These are phyloP conservation scores for Wilcoxina mikolae DNA, from an alignment of 495 filamentous ascomycete species.

Conservation along the genomic window DNA sequence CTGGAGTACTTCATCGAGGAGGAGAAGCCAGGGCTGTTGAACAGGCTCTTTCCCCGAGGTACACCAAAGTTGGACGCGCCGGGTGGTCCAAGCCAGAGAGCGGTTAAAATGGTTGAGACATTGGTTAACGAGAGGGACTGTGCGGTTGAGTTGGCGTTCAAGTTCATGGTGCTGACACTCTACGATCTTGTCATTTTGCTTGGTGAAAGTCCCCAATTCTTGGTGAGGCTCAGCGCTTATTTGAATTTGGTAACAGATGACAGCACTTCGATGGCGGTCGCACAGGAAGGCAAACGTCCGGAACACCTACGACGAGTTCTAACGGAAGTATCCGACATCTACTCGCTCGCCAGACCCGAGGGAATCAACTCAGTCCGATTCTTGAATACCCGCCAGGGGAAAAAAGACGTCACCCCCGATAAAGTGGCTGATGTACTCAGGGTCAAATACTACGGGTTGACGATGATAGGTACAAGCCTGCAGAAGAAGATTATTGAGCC, in stretches of 20 bases:
- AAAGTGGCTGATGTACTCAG: constrained; percentile 39
- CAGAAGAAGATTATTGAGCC: background rate
- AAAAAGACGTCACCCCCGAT: constrained; percentile 42
- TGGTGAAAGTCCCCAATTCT: background rate
- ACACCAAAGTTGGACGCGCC: background rate
- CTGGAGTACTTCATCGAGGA: background rate
- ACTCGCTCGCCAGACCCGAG: constrained; percentile 49
- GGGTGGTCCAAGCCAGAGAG: background rate
- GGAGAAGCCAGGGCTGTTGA: background rate
- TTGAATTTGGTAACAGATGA: constrained; percentile 35
- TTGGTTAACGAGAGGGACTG: background rate
- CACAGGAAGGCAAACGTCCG: constrained; percentile 43
- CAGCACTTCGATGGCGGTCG: constrained; percentile 52
- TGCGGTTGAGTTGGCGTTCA: constrained; percentile 1
- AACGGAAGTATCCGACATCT: constrained; percentile 42
- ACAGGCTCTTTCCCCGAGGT: background rate
- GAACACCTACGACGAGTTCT: constrained; percentile 45
- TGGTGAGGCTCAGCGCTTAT: background rate
- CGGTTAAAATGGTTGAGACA: background rate
- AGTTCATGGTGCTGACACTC: constrained; percentile 9
- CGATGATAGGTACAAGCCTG: constrained; percentile 7
- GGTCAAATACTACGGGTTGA: constrained; percentile 36
- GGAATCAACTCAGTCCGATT: constrained; percentile 48
- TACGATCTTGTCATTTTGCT: constrained; percentile 17
- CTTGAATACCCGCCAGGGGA: constrained; percentile 42